A percentile compares a stretch with the other conserved stretches of the same genome.
Evolutionary conservation across 2,329 filamentous ascomycete species (phyloP).

Genomic region (Venturiaceae sp.): DNA sequence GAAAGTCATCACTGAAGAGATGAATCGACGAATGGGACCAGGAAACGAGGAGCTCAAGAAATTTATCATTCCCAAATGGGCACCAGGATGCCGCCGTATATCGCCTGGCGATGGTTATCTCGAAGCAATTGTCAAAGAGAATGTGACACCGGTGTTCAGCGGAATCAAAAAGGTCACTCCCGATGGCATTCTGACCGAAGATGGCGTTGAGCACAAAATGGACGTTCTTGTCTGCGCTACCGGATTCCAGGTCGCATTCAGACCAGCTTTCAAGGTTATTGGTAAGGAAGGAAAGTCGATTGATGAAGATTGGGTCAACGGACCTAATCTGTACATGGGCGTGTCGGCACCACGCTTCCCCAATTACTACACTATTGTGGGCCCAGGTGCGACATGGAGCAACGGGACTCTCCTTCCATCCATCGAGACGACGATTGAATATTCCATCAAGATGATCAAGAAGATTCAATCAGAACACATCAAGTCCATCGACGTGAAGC

Average conservation of each 20-base stretch:
- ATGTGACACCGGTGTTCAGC: conserved; percentile 26
- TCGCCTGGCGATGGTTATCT: conserved; percentile 44
- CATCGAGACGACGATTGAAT: conserved; percentile 37
- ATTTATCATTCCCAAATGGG: conserved; percentile 31
- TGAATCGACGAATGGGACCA: conserved; percentile 31
- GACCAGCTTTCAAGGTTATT: conserved; percentile 34
- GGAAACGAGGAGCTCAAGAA: conserved; percentile 32
- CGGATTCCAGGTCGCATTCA: conserved; percentile 34
- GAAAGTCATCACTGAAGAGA: conserved; percentile 32
- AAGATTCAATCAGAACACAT: conserved; percentile 40
- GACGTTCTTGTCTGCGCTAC: conserved; percentile 37
- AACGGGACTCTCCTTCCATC: conserved; percentile 34
- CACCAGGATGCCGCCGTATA: conserved; percentile 37
- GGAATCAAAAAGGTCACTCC: conserved; percentile 25
- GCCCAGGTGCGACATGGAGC: conserved; percentile 30
- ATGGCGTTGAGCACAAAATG: conserved; percentile 26
- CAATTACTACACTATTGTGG: conserved; percentile 41
- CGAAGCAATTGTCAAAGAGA: conserved; percentile 33
- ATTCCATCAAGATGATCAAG: conserved; percentile 40
- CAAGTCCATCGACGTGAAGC: conserved; percentile 33
- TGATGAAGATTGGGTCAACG: conserved; percentile 5
- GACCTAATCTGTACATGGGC: conserved; percentile 45
- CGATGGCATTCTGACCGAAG: conserved; percentile 28
- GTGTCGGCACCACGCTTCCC: conserved; percentile 55
- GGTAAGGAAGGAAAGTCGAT: background rate